Percentiles rank a stretch among this genome's conserved stretches.
Conservation (phyloP, 2,329 filamentous ascomycete species). For the Helicocarpus griseus region DNA sequence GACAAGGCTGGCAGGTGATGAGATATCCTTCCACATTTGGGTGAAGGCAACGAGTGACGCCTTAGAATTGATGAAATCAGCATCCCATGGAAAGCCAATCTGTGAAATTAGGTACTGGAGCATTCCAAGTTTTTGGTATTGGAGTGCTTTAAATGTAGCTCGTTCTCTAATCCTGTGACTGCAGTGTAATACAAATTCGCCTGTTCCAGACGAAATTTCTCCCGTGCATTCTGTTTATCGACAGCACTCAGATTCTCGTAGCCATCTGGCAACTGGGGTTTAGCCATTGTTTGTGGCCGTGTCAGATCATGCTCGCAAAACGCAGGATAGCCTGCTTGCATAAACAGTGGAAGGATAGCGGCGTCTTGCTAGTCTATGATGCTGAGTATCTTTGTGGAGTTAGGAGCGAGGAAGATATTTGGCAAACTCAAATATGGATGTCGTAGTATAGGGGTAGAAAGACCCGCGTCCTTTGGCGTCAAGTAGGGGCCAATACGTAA, state of each 20-base stretch:
- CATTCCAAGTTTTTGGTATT: conserved; percentile 2
- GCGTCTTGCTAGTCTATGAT: conserved; percentile 24
- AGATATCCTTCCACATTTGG: conserved; percentile 4
- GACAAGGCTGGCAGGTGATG: conserved; percentile 5
- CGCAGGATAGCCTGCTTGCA: conserved; percentile 13
- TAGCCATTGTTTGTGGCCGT: conserved; percentile 1
- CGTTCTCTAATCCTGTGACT: conserved; percentile 7
- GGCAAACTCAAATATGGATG: conserved; percentile 20
- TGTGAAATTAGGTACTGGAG: conserved; percentile 9
- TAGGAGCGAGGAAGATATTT: conserved; percentile 19
- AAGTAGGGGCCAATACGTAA: conserved; percentile 17
- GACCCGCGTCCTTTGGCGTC: conserved; percentile 7
- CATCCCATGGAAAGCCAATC: conserved; percentile 10
- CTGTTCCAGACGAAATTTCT: conserved; percentile 6
- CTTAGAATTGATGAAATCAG: conserved; percentile 8
- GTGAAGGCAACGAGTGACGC: conserved; percentile 6
- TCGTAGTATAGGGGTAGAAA: conserved; percentile 16
- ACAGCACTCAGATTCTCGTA: conserved; percentile 1
- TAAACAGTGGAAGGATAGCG: conserved; percentile 17
- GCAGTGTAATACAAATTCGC: conserved; percentile 10
- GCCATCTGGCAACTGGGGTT: conserved; percentile 5
- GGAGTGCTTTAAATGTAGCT: conserved; percentile 2
- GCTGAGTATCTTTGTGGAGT: conserved; percentile 17
- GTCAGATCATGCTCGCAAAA: conserved; percentile 8
- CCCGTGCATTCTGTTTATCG: conserved; percentile 3